phyloP scores from a whole-genome alignment of 768 basidiomycete genomes.

The Lentinula sp. region DNA sequence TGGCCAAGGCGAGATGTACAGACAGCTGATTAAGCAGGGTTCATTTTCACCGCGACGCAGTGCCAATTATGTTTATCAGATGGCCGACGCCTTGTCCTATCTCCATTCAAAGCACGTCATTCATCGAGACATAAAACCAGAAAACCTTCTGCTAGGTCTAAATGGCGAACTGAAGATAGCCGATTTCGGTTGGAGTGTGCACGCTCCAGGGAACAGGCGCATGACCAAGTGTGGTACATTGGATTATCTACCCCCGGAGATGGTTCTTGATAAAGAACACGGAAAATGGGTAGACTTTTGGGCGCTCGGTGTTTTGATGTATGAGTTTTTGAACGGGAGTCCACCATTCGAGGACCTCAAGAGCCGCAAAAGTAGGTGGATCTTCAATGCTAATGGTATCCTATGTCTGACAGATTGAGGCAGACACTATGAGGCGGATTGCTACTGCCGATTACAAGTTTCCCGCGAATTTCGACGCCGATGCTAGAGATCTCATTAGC shows the following conservation, averaged over 20 bases:
- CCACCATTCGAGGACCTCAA: conserved; percentile 68
- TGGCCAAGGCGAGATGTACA: conserved; percentile 95
- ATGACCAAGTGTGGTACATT: conserved; percentile 93
- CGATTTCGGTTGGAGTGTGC: conserved; percentile 98
- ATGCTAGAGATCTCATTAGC: conserved; percentile 41
- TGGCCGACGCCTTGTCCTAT: conserved; percentile 93
- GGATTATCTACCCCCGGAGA: conserved; percentile 97
- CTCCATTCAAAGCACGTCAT: conserved; percentile 96
- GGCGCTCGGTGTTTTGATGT: not conserved
- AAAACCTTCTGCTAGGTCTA: conserved; percentile 90
- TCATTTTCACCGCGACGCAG: conserved; percentile 85
- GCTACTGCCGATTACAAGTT: conserved; percentile 50
- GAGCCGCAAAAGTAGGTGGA: conserved; percentile 43
- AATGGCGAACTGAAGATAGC: conserved; percentile 98
- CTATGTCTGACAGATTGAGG: not conserved
- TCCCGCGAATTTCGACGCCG: conserved; percentile 32
- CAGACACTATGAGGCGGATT: conserved; percentile 66
- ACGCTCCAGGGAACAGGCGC: conserved; percentile 85
- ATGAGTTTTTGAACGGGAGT: conserved; percentile 60
- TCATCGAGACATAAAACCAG: conserved; percentile 98
- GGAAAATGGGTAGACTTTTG: conserved; percentile 16
- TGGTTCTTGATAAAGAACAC: conserved; percentile 46
- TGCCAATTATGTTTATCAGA: conserved; percentile 90
- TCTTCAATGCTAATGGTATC: not conserved
- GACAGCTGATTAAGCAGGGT: conserved; percentile 83